phyloP scores from a whole-genome alignment of 2,329 filamentous ascomycete genomes.

The Fusarium ramigenum region DNA sequence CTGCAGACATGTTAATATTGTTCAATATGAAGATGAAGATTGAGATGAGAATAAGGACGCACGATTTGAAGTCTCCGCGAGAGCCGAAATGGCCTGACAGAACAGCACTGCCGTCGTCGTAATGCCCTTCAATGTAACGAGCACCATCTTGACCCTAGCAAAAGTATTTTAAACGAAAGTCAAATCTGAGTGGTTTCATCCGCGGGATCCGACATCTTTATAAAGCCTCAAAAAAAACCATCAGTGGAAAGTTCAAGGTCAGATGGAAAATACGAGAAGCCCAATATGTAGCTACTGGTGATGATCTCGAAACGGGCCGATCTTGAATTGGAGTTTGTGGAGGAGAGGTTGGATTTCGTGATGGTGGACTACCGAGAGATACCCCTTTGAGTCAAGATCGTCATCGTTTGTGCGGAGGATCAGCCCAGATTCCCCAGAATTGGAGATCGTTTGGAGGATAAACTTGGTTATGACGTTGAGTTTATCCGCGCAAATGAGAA shows the following conservation, averaged over 20 bases:
- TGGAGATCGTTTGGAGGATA: background rate
- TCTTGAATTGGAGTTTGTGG: slow-evolving; percentile 9
- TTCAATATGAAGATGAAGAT: background rate
- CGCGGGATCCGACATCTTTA: background rate
- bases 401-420: slow-evolving; percentile 16
- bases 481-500: slow-evolving; percentile 6
- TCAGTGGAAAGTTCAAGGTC: too few relatives aligned
- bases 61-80: background rate
- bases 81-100: background rate
- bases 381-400: slow-evolving; percentile 7
- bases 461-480: slow-evolving; percentile 1
- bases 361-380: background rate
- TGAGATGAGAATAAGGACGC: background rate
- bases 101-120: background rate
- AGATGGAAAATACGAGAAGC: background rate
- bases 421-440: background rate
- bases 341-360: background rate
- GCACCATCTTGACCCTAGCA: background rate
- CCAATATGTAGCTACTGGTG: background rate
- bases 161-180: background rate
- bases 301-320: slow-evolving; percentile 17
- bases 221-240: background rate
- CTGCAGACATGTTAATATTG: slow-evolving; percentile 45
- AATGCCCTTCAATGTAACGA: background rate
- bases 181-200: background rate